Base-by-base conservation (phyloP, 2,329 filamentous ascomycete species). In the Paraphoma sp. region DNA sequence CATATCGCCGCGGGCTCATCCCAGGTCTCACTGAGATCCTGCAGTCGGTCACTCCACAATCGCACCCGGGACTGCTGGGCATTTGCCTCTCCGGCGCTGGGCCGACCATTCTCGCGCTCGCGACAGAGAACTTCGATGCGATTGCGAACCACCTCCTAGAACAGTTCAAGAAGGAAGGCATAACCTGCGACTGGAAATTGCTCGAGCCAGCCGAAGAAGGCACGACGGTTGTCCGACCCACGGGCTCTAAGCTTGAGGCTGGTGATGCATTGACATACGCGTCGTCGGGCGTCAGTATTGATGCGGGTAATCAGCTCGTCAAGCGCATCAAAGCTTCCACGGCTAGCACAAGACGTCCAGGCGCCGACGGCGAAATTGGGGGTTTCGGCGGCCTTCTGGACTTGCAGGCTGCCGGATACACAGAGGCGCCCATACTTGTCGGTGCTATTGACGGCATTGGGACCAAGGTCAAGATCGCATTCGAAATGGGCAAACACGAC, bases 11-110 rank as follows among this genome's bases (percentile, higher is more conserved):
- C 79, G 89, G 86, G 2, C 86, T 99, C 60, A 96, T 99, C 66
- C 95, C 95, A 1, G 95, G 94, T 0, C 84, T 99, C 54, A 90
- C 91, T 14, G 90, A 97, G 74, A 94, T 99, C 51, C 87, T 99
- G 50, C 87, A 92, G 75, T 94, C 90, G 57, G 93, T 98, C 82
- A 97, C 91, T 10, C 95, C 94, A 29, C 86, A 87, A 71, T 90
- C 90, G 5, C 92, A 97, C 74, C 88, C 91, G 1, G 95, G 95
- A 6, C 86, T 99, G 51, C 84, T 97, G 51, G 95, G 95, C 41
- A 96, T 98, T 60, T 99, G 95, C 76, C 83, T 99, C 28, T 97
- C 93, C 0, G 95, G 95, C 17, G 95, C 95, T 7, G 95, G 95
- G 0, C 95, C 95, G 18, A 98, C 94, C 29, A 97, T 99, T 62